These are phyloP conservation scores for Carpinus fangiana DNA, from an alignment of 306 rosid species.

Conservation along the genomic window DNA sequence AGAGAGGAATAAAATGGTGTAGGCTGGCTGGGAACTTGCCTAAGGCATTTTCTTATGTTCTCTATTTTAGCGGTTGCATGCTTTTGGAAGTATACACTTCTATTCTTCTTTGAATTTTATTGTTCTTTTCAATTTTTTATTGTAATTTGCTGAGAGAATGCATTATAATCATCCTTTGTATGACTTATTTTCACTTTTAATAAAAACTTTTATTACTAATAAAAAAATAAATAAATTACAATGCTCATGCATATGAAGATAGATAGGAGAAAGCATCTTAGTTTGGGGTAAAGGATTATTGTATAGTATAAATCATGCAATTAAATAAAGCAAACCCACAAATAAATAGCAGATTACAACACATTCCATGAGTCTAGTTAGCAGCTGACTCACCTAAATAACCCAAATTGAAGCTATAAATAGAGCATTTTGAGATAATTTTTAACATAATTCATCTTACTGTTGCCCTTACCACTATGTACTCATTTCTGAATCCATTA, in stretches of 20 bases:
- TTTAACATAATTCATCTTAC: conserved; percentile 12
- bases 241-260: neutral
- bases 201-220: neutral
- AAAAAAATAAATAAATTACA: no score
- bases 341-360: neutral
- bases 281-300: neutral
- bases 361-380: neutral
- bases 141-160: neutral
- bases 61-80: neutral
- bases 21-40: neutral
- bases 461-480: conserved; percentile 76
- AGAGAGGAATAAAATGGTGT: neutral
- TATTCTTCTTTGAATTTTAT: neutral
- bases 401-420: conserved; percentile 18
- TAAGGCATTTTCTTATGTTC: neutral
- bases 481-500: conserved; percentile 90
- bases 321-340: neutral
- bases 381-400: conserved; percentile 13
- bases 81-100: neutral
- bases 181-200: neutral
- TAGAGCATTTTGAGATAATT: conserved; percentile 7
- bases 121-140: neutral
- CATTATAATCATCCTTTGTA: neutral
- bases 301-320: neutral
- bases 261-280: neutral